A percentile compares a stretch with the other conserved stretches of the same genome.
Conservation (phyloP, 148 eudicot genomes). For the Gaultheria prostrata region DNA sequence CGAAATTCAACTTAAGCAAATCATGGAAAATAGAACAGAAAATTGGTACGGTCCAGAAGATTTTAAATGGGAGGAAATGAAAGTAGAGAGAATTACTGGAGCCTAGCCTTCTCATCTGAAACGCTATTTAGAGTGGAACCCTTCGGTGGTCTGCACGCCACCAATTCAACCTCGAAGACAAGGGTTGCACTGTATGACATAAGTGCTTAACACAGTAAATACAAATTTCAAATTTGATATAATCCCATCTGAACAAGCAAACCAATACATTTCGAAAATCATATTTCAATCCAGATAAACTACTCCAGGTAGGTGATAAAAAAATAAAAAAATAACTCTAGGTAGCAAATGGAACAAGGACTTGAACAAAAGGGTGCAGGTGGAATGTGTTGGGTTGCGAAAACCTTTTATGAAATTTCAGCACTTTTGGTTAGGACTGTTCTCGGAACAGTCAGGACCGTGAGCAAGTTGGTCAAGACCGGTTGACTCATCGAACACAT, state of each 20-base stretch:
- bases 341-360: background rate
- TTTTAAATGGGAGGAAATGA: background rate
- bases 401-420: too few relatives aligned
- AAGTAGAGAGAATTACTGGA: slow-evolving; percentile 53
- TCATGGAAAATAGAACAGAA: background rate
- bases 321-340: too few relatives aligned
- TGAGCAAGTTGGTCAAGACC: too few relatives aligned
- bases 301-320: too few relatives aligned
- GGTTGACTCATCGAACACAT: too few relatives aligned
- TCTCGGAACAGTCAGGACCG: too few relatives aligned
- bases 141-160: slow-evolving; percentile 87
- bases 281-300: background rate
- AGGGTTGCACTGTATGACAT: slow-evolving; percentile 68
- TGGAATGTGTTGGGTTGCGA: too few relatives aligned
- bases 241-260: background rate
- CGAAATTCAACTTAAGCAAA: background rate
- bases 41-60: background rate
- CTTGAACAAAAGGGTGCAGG: background rate
- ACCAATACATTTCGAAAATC: background rate
- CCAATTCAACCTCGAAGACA: slow-evolving; percentile 87
- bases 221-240: background rate
- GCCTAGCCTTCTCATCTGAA: slow-evolving; percentile 85
- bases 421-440: too few relatives aligned
- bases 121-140: slow-evolving; percentile 74
- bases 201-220: background rate